Evolutionary conservation across 1,139 yeast species (phyloP).

Genomic region (Maudiozyma humilis): DNA sequence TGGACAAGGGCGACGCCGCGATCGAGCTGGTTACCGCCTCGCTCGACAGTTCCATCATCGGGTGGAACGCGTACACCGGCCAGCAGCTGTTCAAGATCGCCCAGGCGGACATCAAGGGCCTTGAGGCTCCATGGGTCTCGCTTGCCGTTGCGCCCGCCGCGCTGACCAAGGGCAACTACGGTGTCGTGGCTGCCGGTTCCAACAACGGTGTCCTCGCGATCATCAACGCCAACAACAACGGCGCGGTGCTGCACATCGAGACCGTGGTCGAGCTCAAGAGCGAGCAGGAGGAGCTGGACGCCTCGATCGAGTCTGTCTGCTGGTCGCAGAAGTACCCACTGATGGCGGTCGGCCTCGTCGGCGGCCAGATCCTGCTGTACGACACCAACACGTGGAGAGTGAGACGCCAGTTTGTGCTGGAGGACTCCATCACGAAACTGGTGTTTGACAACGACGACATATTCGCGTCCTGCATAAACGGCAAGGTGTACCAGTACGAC

Average conservation of each 20-base stretch:
- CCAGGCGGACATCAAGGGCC: conserved; percentile 58
- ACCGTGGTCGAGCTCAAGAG: conserved; percentile 56
- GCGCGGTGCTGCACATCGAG: conserved; percentile 55
- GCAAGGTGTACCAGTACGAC: conserved; percentile 81
- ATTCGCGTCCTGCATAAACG: conserved; percentile 74
- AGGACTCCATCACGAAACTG: conserved; percentile 78
- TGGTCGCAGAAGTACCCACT: conserved; percentile 66
- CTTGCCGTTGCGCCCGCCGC: conserved; percentile 44
- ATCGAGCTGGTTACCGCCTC: conserved; percentile 66
- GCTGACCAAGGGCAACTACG: conserved; percentile 35
- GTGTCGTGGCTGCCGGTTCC: conserved; percentile 55
- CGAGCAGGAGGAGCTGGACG: conserved; percentile 59
- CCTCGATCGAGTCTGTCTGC: conserved; percentile 75
- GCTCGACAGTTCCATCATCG: conserved; percentile 81
- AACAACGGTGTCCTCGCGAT: conserved; percentile 79
- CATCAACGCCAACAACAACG: conserved; percentile 57
- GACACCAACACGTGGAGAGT: conserved; percentile 84
- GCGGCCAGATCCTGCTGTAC: conserved; percentile 74
- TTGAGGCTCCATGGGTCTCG: conserved; percentile 84
- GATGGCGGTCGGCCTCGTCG: conserved; percentile 81
- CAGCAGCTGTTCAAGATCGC: conserved; percentile 55
- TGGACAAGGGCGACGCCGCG: conserved; percentile 51
- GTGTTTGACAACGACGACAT: conserved; percentile 52
- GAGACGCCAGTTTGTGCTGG: conserved; percentile 59
- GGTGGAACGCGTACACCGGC: conserved; percentile 84